Base-by-base conservation (phyloP, 2,329 filamentous ascomycete genomes). In the Cordyceps farinosa region DNA sequence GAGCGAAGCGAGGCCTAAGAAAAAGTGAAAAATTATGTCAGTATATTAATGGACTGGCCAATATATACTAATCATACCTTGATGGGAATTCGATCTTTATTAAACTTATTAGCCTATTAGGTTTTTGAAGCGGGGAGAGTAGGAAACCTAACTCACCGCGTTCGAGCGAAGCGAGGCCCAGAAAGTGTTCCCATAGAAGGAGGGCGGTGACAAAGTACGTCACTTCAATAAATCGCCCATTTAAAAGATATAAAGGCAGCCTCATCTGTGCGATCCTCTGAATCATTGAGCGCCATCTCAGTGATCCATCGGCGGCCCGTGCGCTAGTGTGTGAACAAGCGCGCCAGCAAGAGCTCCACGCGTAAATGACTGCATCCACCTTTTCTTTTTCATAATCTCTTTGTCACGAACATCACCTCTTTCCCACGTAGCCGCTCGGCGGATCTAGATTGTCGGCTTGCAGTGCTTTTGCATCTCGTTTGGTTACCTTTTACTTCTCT, bases 291-390 rank as follows among this genome's bases (percentile, higher is more conserved):
- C 15, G 4, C 22, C 22, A 10, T 9, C 34, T 38, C 51, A n/a
- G 11, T n/a, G 36, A 9, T 15, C n/a, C 22, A 40, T 15, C 34
- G 13, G 30, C 27, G 59, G 51, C 40, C 59, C 40, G 59, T 61
- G 59, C 59, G 51, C 30, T 27, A 9, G 38, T 58, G 55, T 32
- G 27, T 13, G 47, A 52, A 17, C 50, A 61, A 54, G 55, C 59
- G 51, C 50, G 59, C 38, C 17, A 27, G 27, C 47, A 40, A 48
- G 32, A 48, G 50, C 59, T 61, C 54, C 59, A 54, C 59, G 59
- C 59, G 59, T 61, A 54, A 55, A 61, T 54, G 59, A 47, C 40
- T 42, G 15, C 30, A 61, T 61, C 58, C 58, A 61, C 58, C 58
- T 61, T 61, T 61, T 61, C 27, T 40, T 52, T 34, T 53, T 27